These are phyloP conservation scores for Ambrosia trifida DNA, from an alignment of 129 eudicot species.

Conservation along the genomic window DNA sequence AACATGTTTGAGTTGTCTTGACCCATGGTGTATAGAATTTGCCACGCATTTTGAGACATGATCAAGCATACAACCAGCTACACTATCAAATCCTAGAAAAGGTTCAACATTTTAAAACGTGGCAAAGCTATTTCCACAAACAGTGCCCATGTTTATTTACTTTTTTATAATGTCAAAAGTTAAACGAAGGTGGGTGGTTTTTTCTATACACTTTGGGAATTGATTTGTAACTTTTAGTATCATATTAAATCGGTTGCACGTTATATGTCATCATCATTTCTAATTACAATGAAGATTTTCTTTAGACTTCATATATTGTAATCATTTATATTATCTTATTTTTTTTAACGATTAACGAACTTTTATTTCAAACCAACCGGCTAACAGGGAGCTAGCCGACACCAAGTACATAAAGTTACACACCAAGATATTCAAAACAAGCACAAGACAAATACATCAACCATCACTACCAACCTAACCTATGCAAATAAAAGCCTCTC, in stretches of 20 bases:
- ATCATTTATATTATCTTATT: too few relatives aligned
- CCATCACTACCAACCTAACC: too few relatives aligned
- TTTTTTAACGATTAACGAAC: too few relatives aligned
- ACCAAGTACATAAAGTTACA: too few relatives aligned
- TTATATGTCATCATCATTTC: constrained; percentile 7
- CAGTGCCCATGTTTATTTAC: constrained; percentile 11
- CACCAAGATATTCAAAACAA: too few relatives aligned
- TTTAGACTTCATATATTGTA: background rate
- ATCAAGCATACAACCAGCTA: constrained; percentile 23
- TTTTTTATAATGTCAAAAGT: constrained; percentile 23
- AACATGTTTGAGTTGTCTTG: constrained; percentile 29
- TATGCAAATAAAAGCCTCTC: too few relatives aligned
- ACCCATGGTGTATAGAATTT: constrained; percentile 30
- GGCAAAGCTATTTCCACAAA: constrained; percentile 35
- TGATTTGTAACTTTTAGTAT: constrained; percentile 3
- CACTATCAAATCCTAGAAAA: constrained; percentile 14
- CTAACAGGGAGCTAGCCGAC: too few relatives aligned
- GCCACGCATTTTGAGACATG: constrained; percentile 34
- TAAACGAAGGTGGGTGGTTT: constrained; percentile 15
- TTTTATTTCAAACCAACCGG: too few relatives aligned
- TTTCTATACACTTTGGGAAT: constrained; percentile 14
- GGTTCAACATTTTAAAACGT: constrained; percentile 29
- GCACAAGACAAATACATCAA: too few relatives aligned
- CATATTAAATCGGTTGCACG: background rate
- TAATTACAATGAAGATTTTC: background rate